These are phyloP conservation scores for Daldinia concentrica DNA, from an alignment of 495 filamentous ascomycete species.

Conservation along the genomic window DNA sequence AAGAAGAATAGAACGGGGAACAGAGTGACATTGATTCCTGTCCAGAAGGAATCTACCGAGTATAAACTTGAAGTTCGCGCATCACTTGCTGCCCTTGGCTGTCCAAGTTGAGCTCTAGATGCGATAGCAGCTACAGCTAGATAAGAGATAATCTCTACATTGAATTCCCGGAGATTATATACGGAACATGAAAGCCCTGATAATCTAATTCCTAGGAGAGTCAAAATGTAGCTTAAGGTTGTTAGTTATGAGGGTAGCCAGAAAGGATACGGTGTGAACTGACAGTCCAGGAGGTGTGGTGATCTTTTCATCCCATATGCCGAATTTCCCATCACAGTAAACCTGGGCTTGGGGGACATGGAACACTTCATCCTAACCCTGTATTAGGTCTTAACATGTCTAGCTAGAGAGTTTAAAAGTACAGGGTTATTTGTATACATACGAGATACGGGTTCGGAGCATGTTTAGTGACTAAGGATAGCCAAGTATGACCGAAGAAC, in stretches of 20 bases:
- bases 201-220: constrained; percentile 54
- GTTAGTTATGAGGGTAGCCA: constrained; percentile 3
- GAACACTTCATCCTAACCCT: constrained; percentile 85
- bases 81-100: background rate
- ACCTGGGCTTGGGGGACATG: constrained; percentile 90
- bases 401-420: background rate
- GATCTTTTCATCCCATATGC: constrained; percentile 92
- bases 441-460: constrained; percentile 87
- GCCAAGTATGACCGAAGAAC: constrained; percentile 42
- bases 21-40: constrained; percentile 80
- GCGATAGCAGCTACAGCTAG: constrained; percentile 24
- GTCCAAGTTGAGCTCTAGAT: constrained; percentile 30
- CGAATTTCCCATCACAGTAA: constrained; percentile 80
- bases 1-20: constrained; percentile 97
- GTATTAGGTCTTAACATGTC: constrained; percentile 25
- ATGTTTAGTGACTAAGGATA: constrained; percentile 52
- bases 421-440: constrained; percentile 29
- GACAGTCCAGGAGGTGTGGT: constrained; percentile 94
- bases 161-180: constrained; percentile 60
- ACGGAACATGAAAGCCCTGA: constrained; percentile 53
- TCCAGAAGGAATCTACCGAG: constrained; percentile 59
- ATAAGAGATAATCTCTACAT: constrained; percentile 55
- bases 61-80: background rate
- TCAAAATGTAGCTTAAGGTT: constrained; percentile 61
- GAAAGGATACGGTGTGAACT: constrained; percentile 36